Base-by-base conservation (phyloP, 192 early-diverging fungal genomes). In the Lobosporangium transversale region DNA sequence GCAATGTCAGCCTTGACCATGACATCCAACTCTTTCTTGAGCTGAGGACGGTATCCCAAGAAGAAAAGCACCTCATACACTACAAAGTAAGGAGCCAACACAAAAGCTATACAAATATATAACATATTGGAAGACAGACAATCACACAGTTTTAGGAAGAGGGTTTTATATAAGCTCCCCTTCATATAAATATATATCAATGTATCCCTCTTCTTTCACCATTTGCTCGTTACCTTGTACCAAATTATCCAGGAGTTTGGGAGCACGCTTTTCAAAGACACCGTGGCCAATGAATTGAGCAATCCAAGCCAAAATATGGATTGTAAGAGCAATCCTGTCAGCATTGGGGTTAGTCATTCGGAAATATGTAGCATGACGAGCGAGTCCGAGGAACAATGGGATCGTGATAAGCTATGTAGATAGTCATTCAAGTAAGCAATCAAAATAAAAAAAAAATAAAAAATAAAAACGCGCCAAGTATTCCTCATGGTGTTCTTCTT, bases 31-130 rank as follows among this genome's bases (percentile, higher is more conserved):
- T 89, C 83, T 59, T 85, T 68, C 56, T 87, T 80, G 27, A 96
- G 76, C 4, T 79, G 62, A 18, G 93, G 90, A 43, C 92, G 90
- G 81, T 94, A 95, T 29, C 97, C 94, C 5, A 92, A 40, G 60
- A 66, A 75, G 71, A 98, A 97, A 48, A 98, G 78, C 10, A 88
- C 52, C 79, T 98, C 95, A 31, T 93, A 83, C 62, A 92, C 95
- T 7, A 97, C 94, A 84, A 98, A 98, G 76, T 95, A 94, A 29
- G 94, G 95, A 2, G 97, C 97, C 62, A 96, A 92, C 40, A 97
- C 91, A 27, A 97, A 45, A 3, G 97, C 95, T 91, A 62, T 7
- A 40, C 5, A 54, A 43, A 40, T 23, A 35, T 2, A 24, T 43
- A 14, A 40, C 37, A 40, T 7, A 40, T 40, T 40, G 37, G 37